phyloP scores from a whole-genome alignment of 805 yeast species.

The Blastobotrys robertii region DNA sequence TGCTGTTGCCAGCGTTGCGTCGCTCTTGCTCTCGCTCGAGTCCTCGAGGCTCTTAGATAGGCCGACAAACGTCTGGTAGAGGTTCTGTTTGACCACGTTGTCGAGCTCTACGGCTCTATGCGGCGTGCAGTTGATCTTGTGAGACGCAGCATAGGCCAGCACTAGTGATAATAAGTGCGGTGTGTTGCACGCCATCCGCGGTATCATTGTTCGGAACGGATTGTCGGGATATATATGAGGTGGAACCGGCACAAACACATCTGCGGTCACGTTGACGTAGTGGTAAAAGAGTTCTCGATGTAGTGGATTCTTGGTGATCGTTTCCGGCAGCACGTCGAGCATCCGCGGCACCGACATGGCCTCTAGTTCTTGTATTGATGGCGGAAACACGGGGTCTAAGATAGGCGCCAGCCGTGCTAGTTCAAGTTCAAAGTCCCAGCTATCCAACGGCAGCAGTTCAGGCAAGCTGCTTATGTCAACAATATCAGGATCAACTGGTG shows the following conservation, averaged over 20 bases:
- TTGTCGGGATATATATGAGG: constrained; percentile 40
- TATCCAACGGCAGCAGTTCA: not conserved
- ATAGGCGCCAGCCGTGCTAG: not conserved
- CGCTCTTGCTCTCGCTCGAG: constrained; percentile 46
- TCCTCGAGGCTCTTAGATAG: constrained; percentile 42
- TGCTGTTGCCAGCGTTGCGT: constrained; percentile 54
- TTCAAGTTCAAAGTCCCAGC: not conserved
- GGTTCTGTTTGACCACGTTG: constrained; percentile 40
- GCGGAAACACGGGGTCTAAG: no score
- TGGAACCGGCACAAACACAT: constrained; percentile 57
- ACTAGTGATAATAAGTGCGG: constrained; percentile 45
- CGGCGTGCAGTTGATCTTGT: constrained; percentile 12
- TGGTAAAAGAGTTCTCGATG: constrained; percentile 55
- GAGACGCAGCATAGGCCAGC: constrained; percentile 41
- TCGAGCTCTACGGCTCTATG: constrained; percentile 11
- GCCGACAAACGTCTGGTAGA: constrained; percentile 49
- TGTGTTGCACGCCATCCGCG: constrained; percentile 57
- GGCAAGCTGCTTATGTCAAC: not conserved
- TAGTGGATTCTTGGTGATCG: constrained; percentile 47
- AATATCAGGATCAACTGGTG: not conserved
- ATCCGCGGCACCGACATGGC: constrained; percentile 22
- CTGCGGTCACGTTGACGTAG: constrained; percentile 52
- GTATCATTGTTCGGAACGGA: constrained; percentile 57
- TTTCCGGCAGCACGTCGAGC: constrained; percentile 39
- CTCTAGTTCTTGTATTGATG: no score